Percentiles rank a stretch among this genome's conserved stretches.
These are phyloP conservation scores for Penicillium sp. DNA, from an alignment of 2,329 filamentous ascomycete species.

Conservation along the genomic window DNA sequence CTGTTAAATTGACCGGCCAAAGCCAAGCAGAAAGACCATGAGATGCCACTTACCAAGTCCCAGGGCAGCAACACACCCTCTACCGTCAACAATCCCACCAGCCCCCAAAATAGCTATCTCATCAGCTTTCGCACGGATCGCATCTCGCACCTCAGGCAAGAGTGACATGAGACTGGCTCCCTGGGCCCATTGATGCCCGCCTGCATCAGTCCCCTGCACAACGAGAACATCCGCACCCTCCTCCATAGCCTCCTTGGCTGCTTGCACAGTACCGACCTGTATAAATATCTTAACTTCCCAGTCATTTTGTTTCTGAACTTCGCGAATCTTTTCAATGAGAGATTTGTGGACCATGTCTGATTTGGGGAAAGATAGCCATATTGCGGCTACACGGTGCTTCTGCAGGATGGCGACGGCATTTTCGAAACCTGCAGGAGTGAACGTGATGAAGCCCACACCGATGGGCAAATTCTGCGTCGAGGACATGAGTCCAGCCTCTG, in stretches of 20 bases:
- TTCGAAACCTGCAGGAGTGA: conserved; percentile 37
- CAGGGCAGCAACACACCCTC: conserved; percentile 60
- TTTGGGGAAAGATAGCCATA: conserved; percentile 69
- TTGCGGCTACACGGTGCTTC: conserved; percentile 60
- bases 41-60: conserved; percentile 51
- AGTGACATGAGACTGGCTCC: conserved; percentile 61
- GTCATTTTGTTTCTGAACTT: conserved; percentile 36
- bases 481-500: conserved; percentile 2
- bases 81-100: conserved; percentile 63
- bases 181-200: conserved; percentile 63
- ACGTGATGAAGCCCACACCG: conserved; percentile 67
- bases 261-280: conserved; percentile 64
- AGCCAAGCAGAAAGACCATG: not conserved
- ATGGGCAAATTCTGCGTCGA: conserved; percentile 49
- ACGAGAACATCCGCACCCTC: conserved; percentile 63
- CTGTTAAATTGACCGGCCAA: not conserved
- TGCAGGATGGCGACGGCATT: conserved; percentile 56
- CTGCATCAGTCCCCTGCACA: conserved; percentile 67
- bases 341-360: conserved; percentile 43
- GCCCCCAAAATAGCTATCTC: conserved; percentile 56
- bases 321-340: conserved; percentile 32
- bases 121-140: conserved; percentile 35
- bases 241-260: conserved; percentile 56
- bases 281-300: conserved; percentile 57
- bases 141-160: conserved; percentile 61